Conservation (phyloP, 2,329 filamentous ascomycete species). For the Fusarium sp. region DNA sequence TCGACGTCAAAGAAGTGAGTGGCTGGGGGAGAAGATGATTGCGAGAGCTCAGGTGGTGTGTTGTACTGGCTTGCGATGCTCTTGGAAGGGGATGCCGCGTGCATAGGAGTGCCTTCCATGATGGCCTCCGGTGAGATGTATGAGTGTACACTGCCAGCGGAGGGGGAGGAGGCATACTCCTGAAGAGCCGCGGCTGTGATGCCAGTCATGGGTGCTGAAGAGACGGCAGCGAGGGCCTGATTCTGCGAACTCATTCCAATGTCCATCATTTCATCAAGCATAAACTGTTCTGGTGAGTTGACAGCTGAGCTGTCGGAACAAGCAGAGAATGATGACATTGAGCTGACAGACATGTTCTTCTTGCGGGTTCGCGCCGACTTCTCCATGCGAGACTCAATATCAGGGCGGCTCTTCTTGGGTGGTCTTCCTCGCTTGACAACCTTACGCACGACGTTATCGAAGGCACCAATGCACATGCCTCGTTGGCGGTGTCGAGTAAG, state of each 20-base stretch:
- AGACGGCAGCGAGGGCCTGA: slow-evolving; percentile 50
- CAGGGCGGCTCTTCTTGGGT: slow-evolving; percentile 65
- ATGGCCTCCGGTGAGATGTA: slow-evolving; percentile 60
- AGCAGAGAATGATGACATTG: slow-evolving; percentile 63
- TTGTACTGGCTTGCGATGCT: slow-evolving; percentile 62
- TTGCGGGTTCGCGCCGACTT: slow-evolving; percentile 67
- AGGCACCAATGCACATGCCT: slow-evolving; percentile 95
- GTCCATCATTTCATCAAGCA: slow-evolving; percentile 61
- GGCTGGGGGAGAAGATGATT: slow-evolving; percentile 65
- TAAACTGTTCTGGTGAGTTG: slow-evolving; percentile 62
- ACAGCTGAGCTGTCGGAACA: slow-evolving; percentile 66
- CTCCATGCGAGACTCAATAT: slow-evolving; percentile 64
- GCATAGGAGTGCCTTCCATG: slow-evolving; percentile 50
- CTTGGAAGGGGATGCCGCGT: slow-evolving; percentile 60
- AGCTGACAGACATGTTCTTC: slow-evolving; percentile 61
- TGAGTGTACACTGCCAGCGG: slow-evolving; percentile 48
- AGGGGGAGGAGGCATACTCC: slow-evolving; percentile 53
- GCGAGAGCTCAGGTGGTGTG: slow-evolving; percentile 69
- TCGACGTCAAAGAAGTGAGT: slow-evolving; percentile 60
- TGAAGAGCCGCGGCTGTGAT: slow-evolving; percentile 47
- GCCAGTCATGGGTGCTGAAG: slow-evolving; percentile 56
- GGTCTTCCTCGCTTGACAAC: slow-evolving; percentile 71
- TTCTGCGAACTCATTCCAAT: slow-evolving; percentile 47
- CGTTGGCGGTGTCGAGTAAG: slow-evolving; percentile 93
- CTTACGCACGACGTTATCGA: slow-evolving; percentile 77